Percentiles rank a stretch among this genome's conserved stretches.
Evolutionary conservation across 805 yeast species (phyloP).

Genomic region (Candida caryicola): DNA sequence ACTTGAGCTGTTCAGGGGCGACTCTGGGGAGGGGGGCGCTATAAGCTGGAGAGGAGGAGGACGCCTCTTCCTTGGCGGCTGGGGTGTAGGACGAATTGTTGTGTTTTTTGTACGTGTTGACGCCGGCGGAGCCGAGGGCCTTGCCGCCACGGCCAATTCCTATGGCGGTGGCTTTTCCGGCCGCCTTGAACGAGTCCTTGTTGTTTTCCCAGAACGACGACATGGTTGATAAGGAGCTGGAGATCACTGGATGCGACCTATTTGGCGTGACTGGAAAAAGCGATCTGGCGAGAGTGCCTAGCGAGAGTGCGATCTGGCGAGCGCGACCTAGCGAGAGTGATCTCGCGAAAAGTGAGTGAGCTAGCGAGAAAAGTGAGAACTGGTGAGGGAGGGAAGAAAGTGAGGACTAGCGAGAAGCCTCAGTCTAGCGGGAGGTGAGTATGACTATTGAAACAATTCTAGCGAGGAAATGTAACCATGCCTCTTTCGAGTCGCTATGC

Average conservation of each 20-base stretch:
- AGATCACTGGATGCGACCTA: too few relatives aligned
- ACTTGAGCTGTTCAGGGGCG: constrained; percentile 24
- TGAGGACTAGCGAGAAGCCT: too few relatives aligned
- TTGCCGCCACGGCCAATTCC: constrained; percentile 53
- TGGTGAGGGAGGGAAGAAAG: too few relatives aligned
- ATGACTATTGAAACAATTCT: background rate
- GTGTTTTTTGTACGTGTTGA: constrained; percentile 47
- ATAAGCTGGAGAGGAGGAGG: constrained; percentile 7
- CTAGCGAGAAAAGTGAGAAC: too few relatives aligned
- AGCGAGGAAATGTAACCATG: background rate
- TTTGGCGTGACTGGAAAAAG: too few relatives aligned
- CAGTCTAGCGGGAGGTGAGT: too few relatives aligned
- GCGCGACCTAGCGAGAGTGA: too few relatives aligned
- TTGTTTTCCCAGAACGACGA: constrained; percentile 50
- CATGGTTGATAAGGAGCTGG: too few relatives aligned
- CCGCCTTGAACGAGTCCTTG: constrained; percentile 50
- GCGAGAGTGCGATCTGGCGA: too few relatives aligned
- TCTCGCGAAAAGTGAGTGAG: too few relatives aligned
- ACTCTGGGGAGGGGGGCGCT: constrained; percentile 11
- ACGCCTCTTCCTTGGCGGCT: background rate
- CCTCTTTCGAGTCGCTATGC: too few relatives aligned
- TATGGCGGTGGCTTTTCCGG: constrained; percentile 45
- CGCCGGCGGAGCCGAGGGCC: constrained; percentile 50
- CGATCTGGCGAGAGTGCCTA: too few relatives aligned
- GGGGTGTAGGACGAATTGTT: constrained; percentile 7